Conservation (phyloP, 208 protist species). For the Crithidia fasciculata region DNA sequence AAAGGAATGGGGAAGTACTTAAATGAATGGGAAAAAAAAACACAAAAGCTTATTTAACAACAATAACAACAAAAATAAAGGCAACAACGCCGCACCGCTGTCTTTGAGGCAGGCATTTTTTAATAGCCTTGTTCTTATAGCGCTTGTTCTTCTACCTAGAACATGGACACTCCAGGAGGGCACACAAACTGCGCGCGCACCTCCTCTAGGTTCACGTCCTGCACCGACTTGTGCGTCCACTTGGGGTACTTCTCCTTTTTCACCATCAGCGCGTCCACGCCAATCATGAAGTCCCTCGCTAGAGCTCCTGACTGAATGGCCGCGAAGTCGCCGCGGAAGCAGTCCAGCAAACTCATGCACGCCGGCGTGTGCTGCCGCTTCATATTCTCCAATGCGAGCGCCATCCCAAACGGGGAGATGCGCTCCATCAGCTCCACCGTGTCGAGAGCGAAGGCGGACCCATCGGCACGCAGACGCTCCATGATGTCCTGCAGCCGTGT, state of each 20-base stretch:
- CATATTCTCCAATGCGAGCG: conserved; percentile 53
- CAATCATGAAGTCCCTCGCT: conserved; percentile 45
- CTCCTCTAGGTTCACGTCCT: conserved; percentile 31
- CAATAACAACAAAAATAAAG: too few relatives aligned
- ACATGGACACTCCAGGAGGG: background rate
- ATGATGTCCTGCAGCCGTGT: conserved; percentile 57
- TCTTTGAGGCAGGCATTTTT: background rate
- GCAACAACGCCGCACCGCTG: too few relatives aligned
- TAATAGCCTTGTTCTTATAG: background rate
- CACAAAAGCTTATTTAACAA: too few relatives aligned
- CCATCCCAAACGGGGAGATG: conserved; percentile 65
- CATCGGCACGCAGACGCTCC: conserved; percentile 35
- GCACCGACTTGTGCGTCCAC: conserved; percentile 50
- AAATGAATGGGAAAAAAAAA: too few relatives aligned
- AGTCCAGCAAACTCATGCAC: conserved; percentile 13
- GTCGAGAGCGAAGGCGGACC: conserved; percentile 42
- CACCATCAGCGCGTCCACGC: conserved; percentile 48
- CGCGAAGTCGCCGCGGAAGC: conserved; percentile 35
- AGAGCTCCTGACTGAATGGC: conserved; percentile 26
- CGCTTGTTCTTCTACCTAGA: background rate
- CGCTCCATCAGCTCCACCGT: conserved; percentile 39
- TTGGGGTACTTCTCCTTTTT: conserved; percentile 43
- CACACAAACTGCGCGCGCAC: conserved; percentile 1
- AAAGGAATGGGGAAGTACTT: too few relatives aligned
- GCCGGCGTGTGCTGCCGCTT: conserved; percentile 20